These are phyloP conservation scores for Eucalyptus sp. DNA, from an alignment of 345 rosid genomes.

Conservation along the genomic window DNA sequence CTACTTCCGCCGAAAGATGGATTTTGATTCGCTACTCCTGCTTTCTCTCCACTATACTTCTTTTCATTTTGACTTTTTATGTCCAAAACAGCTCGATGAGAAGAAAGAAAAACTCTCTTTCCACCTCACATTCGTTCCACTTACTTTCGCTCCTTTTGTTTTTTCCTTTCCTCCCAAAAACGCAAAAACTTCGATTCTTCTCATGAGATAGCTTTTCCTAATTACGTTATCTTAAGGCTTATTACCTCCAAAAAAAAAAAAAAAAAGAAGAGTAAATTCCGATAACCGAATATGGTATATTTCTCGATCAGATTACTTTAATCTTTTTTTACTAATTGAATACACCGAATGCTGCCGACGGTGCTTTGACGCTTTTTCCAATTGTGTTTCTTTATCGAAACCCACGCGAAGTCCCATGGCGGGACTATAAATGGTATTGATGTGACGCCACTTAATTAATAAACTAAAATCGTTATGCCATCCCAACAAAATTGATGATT, in stretches of 20 bases:
- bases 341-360: neutral
- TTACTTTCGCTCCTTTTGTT: neutral
- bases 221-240: neutral
- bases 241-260: neutral
- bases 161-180: neutral
- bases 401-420: neutral
- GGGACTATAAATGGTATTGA: neutral
- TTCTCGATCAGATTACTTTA: neutral
- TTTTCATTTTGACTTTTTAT: neutral
- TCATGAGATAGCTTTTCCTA: neutral
- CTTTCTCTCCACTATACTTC: neutral
- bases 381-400: neutral
- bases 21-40: neutral
- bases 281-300: neutral
- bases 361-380: fast-evolving
- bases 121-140: neutral
- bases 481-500: neutral
- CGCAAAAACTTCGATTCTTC: neutral
- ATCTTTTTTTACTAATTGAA: neutral
- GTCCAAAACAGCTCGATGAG: neutral
- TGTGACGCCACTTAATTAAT: neutral
- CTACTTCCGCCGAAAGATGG: neutral
- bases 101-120: neutral
- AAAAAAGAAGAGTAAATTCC: neutral
- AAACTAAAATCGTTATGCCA: neutral